Conservation (phyloP, 495 filamentous ascomycete genomes). For the Entonaema liquescens region DNA sequence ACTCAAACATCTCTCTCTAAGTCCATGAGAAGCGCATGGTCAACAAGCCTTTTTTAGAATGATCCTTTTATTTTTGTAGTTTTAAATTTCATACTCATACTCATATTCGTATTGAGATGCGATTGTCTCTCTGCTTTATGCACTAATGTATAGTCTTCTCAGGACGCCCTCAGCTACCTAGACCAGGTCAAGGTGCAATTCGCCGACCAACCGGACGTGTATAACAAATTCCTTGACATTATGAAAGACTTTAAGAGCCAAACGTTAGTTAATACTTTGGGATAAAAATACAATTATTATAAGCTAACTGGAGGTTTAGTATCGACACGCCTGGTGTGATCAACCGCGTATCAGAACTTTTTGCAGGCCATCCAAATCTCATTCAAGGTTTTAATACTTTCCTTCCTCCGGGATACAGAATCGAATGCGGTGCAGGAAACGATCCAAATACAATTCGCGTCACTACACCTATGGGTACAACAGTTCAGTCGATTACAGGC, state of each 20-base stretch:
- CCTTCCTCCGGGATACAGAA: slow-evolving; percentile 94
- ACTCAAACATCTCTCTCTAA: not conserved
- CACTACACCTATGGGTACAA: slow-evolving; percentile 89
- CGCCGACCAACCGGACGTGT: slow-evolving; percentile 95
- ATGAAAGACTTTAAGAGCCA: slow-evolving; percentile 99
- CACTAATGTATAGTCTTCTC: slow-evolving; percentile 40
- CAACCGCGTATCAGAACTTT: slow-evolving; percentile 94
- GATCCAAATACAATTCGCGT: slow-evolving; percentile 96
- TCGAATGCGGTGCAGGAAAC: slow-evolving; percentile 91
- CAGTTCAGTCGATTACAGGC: slow-evolving; percentile 64
- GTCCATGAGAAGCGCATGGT: not conserved
- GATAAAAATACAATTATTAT: not conserved
- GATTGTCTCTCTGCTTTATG: slow-evolving; percentile 3
- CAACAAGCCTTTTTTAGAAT: not conserved
- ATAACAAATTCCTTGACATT: slow-evolving; percentile 97
- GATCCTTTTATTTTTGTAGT: not conserved
- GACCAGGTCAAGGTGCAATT: slow-evolving; percentile 99
- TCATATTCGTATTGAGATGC: slow-evolving; percentile 6
- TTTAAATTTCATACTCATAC: not conserved
- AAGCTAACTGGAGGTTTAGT: slow-evolving; percentile 52
- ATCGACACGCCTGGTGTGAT: slow-evolving; percentile 99
- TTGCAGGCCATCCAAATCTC: slow-evolving; percentile 93
- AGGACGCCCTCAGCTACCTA: slow-evolving; percentile 97
- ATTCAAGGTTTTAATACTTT: slow-evolving; percentile 99
- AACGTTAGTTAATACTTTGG: slow-evolving; percentile 67